These are phyloP conservation scores for Fonsecaea nubica DNA, from an alignment of 2,329 filamentous ascomycete genomes.

Conservation along the genomic window DNA sequence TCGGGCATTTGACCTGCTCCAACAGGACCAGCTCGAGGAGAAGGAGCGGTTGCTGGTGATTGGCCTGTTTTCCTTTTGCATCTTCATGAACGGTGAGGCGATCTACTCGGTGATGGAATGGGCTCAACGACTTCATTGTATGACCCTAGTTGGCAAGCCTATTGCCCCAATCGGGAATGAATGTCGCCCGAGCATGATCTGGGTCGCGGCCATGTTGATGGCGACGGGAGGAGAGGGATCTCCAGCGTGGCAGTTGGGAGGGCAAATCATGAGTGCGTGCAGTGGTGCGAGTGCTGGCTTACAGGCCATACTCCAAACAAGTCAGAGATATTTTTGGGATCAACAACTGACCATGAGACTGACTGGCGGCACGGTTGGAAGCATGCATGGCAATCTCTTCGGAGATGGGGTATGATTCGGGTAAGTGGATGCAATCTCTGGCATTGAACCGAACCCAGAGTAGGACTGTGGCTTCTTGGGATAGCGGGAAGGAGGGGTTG, in stretches of 20 bases:
- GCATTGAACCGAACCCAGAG: background rate
- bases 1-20: conserved; percentile 22
- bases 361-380: background rate
- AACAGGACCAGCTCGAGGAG: conserved; percentile 12
- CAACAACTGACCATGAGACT: conserved; percentile 16
- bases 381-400: conserved; percentile 7
- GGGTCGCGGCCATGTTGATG: conserved; percentile 17
- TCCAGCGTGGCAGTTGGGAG: conserved; percentile 19
- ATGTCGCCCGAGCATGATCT: conserved; percentile 13
- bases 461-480: conserved; percentile 6
- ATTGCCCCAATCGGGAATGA: conserved; percentile 11
- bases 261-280: conserved; percentile 11
- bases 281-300: background rate
- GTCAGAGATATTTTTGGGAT: conserved; percentile 25
- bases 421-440: conserved; percentile 12
- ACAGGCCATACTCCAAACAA: conserved; percentile 7
- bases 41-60: conserved; percentile 18
- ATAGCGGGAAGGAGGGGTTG: background rate
- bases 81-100: conserved; percentile 16
- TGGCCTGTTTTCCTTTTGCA: conserved; percentile 17
- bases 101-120: conserved; percentile 22
- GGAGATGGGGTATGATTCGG: conserved; percentile 19
- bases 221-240: conserved; percentile 21
- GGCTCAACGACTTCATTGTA: conserved; percentile 18
- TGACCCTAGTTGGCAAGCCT: conserved; percentile 9